Percentiles rank a stretch among this genome's conserved stretches.
Evolutionary conservation across 129 eudicot genomes (phyloP).

Genomic region (Sambucus nigra): DNA sequence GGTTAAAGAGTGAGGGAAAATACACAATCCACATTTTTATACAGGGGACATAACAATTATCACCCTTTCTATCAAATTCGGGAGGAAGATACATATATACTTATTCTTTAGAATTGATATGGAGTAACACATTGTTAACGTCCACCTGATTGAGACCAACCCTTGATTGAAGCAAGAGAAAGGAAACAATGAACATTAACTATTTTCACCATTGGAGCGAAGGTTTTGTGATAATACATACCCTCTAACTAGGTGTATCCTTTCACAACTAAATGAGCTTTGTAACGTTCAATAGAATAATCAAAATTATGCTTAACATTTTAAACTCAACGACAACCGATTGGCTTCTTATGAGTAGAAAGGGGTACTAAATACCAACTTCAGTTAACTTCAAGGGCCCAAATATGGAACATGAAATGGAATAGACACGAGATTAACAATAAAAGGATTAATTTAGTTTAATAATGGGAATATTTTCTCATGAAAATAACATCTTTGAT

Average conservation of each 20-base stretch:
- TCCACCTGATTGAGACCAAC: too few relatives aligned
- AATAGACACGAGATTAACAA: not conserved
- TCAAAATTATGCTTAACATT: not conserved
- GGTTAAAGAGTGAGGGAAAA: too few relatives aligned
- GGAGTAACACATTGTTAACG: too few relatives aligned
- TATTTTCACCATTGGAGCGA: not conserved
- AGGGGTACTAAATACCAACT: not conserved
- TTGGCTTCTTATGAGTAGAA: not conserved
- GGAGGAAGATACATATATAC: too few relatives aligned
- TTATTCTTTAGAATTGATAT: too few relatives aligned
- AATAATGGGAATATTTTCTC: too few relatives aligned
- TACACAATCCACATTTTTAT: too few relatives aligned
- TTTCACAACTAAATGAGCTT: not conserved
- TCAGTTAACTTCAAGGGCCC: not conserved
- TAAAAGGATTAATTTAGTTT: too few relatives aligned
- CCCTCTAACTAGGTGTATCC: not conserved
- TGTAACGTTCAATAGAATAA: not conserved
- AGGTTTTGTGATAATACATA: not conserved
- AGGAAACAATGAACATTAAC: not conserved
- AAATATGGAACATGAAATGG: not conserved
- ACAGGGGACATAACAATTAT: too few relatives aligned
- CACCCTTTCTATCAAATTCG: too few relatives aligned
- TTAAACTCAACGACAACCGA: slow-evolving; percentile 1
- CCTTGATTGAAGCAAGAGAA: not conserved
- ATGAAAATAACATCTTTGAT: too few relatives aligned